Percentiles rank a stretch among this genome's conserved stretches.
These are phyloP conservation scores for Lagerstroemia speciosa DNA, from an alignment of 345 rosid genomes.

Conservation along the genomic window DNA sequence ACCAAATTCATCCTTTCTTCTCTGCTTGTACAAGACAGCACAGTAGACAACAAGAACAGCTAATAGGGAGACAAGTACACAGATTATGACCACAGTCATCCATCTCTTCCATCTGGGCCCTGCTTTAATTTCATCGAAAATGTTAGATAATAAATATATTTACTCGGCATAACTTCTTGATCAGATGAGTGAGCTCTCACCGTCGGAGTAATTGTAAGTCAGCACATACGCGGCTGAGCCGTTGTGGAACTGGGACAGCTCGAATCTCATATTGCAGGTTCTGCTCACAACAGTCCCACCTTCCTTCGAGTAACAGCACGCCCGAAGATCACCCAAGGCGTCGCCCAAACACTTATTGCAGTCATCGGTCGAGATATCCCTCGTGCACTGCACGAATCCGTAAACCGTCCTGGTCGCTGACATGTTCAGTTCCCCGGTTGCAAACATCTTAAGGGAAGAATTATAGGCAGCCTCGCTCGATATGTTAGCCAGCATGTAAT, in stretches of 20 bases:
- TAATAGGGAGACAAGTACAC: slow-evolving; percentile 4
- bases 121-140: slow-evolving; percentile 11
- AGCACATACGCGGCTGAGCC: slow-evolving; percentile 11
- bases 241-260: slow-evolving; percentile 22
- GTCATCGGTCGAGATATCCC: slow-evolving; percentile 14
- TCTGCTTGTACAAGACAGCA: slow-evolving; percentile 2
- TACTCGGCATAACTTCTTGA: too few relatives aligned
- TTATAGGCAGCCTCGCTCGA: slow-evolving; percentile 11
- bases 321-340: slow-evolving; percentile 19
- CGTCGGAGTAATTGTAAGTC: slow-evolving; percentile 10
- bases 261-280: slow-evolving; percentile 29
- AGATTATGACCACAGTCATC: slow-evolving; percentile 8
- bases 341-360: slow-evolving; percentile 16
- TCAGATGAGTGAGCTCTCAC: slow-evolving; percentile 11
- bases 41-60: slow-evolving; percentile 15
- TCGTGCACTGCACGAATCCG: slow-evolving; percentile 31
- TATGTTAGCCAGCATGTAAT: slow-evolving; percentile 15
- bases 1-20: neutral
- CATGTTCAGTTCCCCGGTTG: slow-evolving; percentile 14
- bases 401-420: slow-evolving; percentile 11
- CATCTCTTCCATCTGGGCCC: slow-evolving; percentile 18
- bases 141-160: neutral
- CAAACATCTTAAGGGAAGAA: slow-evolving; percentile 19
- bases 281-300: slow-evolving; percentile 27
- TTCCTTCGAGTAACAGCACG: slow-evolving; percentile 10